Percentiles rank a stretch among this genome's conserved stretches.
Conservation (phyloP, 768 basidiomycete species). For the Termitomyces titanicus region DNA sequence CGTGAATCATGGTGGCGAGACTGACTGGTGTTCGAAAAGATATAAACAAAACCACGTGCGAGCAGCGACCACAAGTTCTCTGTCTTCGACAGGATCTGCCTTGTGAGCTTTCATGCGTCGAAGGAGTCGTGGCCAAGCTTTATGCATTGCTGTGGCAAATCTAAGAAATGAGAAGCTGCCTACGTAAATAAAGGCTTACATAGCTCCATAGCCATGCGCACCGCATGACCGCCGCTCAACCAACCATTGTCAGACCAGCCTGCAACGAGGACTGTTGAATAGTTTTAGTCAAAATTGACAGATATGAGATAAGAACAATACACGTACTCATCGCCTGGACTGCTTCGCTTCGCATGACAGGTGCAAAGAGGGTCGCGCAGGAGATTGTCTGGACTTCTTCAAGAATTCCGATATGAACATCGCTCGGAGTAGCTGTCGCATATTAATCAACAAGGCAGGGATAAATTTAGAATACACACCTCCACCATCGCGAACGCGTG, state of each 20-base stretch:
- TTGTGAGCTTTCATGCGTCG: constrained; percentile 75
- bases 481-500: constrained; percentile 87
- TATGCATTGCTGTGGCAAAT: constrained; percentile 66
- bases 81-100: constrained; percentile 56
- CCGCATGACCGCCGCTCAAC: constrained; percentile 94
- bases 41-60: constrained; percentile 94
- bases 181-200: constrained; percentile 43
- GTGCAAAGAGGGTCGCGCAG: constrained; percentile 82
- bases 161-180: background rate
- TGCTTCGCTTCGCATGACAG: constrained; percentile 80
- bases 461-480: constrained; percentile 39
- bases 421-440: constrained; percentile 63
- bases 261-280: constrained; percentile 69
- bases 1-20: constrained; percentile 12
- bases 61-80: constrained; percentile 74
- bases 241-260: constrained; percentile 97
- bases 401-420: constrained; percentile 65
- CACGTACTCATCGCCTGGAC: constrained; percentile 90
- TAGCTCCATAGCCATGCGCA: constrained; percentile 93
- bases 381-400: constrained; percentile 87
- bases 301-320: background rate
- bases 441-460: background rate
- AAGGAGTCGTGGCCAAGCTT: constrained; percentile 82
- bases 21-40: constrained; percentile 91
- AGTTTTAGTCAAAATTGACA: constrained; percentile 3